These are phyloP conservation scores for Clohesyomyces aquaticus DNA, from an alignment of 495 filamentous ascomycete species.

Conservation along the genomic window DNA sequence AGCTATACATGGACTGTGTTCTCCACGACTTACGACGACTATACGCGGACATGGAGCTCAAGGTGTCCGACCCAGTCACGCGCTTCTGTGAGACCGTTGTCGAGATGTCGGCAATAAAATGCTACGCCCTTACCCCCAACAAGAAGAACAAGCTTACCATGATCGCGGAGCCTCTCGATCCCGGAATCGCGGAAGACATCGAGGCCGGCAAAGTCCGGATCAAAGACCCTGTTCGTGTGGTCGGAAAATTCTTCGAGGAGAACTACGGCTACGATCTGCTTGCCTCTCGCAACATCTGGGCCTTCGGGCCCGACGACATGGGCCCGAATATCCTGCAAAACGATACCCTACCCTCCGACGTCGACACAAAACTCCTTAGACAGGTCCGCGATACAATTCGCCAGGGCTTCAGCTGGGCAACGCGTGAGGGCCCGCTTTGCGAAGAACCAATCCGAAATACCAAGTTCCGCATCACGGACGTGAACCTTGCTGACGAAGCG, in stretches of 20 bases:
- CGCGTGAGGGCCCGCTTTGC: constrained; percentile 92
- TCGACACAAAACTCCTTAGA: constrained; percentile 88
- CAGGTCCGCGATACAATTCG: constrained; percentile 87
- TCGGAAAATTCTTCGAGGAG: constrained; percentile 95
- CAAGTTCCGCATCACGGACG: constrained; percentile 92
- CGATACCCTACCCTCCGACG: constrained; percentile 86
- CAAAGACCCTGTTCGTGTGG: constrained; percentile 88
- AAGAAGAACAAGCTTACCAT: constrained; percentile 99
- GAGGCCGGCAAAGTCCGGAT: constrained; percentile 88
- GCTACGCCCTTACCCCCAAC: constrained; percentile 95
- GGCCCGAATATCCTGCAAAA: constrained; percentile 96
- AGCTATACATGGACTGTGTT: constrained; percentile 98
- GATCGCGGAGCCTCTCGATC: constrained; percentile 92
- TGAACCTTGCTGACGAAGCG: constrained; percentile 80
- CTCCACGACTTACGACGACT: constrained; percentile 89
- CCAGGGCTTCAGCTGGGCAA: constrained; percentile 95
- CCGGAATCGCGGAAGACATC: constrained; percentile 94
- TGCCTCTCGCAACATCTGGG: constrained; percentile 94
- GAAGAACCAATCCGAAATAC: constrained; percentile 99
- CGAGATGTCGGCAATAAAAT: constrained; percentile 95
- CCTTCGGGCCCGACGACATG: constrained; percentile 94
- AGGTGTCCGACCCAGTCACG: constrained; percentile 96
- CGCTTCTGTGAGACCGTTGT: constrained; percentile 98
- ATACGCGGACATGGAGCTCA: constrained; percentile 99
- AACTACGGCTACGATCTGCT: constrained; percentile 97